Percentiles rank a stretch among this genome's conserved stretches.
Conservation (phyloP, 495 filamentous ascomycete species). For the Glonium stellatum region DNA sequence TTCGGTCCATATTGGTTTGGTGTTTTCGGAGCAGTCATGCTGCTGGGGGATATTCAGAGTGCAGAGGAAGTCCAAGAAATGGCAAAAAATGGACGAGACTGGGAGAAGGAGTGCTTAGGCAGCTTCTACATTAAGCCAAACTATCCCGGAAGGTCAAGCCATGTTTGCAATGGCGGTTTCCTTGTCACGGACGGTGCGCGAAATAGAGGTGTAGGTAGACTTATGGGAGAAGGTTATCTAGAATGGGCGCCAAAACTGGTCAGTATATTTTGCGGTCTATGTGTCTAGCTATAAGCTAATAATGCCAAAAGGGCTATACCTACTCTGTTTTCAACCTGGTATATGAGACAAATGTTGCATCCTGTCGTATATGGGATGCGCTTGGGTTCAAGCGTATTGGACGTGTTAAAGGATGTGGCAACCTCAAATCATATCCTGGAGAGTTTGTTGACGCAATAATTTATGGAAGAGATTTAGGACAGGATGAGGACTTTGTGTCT, state of each 20-base stretch:
- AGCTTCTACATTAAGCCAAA: slow-evolving; percentile 98
- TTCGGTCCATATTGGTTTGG: slow-evolving; percentile 94
- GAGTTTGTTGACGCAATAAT: slow-evolving; percentile 91
- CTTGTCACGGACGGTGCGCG: slow-evolving; percentile 84
- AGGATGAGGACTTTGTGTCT: slow-evolving; percentile 80
- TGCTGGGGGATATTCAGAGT: slow-evolving; percentile 70
- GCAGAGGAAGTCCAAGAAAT: slow-evolving; percentile 52
- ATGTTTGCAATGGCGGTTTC: slow-evolving; percentile 95
- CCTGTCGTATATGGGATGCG: slow-evolving; percentile 91
- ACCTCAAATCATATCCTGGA: slow-evolving; percentile 71
- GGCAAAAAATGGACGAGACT: slow-evolving; percentile 58
- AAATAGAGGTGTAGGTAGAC: slow-evolving; percentile 79
- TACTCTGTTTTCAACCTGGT: slow-evolving; percentile 98
- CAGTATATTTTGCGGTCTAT: slow-evolving; percentile 27
- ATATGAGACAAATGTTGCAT: slow-evolving; percentile 94
- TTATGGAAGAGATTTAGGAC: slow-evolving; percentile 79
- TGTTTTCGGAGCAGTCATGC: slow-evolving; percentile 89
- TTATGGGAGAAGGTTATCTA: slow-evolving; percentile 91
- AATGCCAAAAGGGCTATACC: slow-evolving; percentile 61
- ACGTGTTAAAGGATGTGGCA: slow-evolving; percentile 78
- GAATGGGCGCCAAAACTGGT: slow-evolving; percentile 90
- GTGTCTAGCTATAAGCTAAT: slow-evolving; percentile 6
- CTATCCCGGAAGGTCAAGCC: slow-evolving; percentile 91
- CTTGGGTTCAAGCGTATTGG: slow-evolving; percentile 98
- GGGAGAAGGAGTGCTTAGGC: slow-evolving; percentile 78